phyloP scores from a whole-genome alignment of 352 stramenopile genomes.

The Thalassiosira pacifica region DNA sequence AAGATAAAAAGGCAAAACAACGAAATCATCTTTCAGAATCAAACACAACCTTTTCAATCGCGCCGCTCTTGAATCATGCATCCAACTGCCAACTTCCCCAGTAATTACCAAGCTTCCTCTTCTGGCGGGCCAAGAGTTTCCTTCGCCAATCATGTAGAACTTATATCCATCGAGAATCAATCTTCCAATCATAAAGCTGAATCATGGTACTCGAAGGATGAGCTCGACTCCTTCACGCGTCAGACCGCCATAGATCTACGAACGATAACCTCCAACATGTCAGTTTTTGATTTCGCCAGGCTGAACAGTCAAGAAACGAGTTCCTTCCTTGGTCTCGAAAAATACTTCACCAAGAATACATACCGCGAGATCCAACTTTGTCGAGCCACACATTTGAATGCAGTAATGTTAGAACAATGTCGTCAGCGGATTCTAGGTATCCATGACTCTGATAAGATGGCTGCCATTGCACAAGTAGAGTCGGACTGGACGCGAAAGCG shows the following conservation, averaged over 20 bases:
- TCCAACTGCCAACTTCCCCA: neutral
- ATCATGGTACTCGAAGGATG: neutral
- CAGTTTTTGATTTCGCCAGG: neutral
- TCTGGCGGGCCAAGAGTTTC: neutral
- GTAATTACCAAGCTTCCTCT: too few relatives aligned
- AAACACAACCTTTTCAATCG: too few relatives aligned
- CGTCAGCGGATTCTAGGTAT: slow-evolving; percentile 51
- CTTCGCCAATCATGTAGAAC: neutral
- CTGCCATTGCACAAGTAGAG: slow-evolving; percentile 46
- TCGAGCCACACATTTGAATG: slow-evolving; percentile 37
- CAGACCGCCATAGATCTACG: neutral
- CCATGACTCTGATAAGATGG: slow-evolving; percentile 57
- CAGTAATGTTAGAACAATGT: slow-evolving; percentile 62
- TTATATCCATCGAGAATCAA: neutral
- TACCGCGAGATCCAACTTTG: slow-evolving; percentile 55
- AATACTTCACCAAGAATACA: slow-evolving; percentile 35
- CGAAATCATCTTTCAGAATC: too few relatives aligned
- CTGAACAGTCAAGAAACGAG: slow-evolving; percentile 25
- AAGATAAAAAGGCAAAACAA: too few relatives aligned
- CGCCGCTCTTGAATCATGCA: too few relatives aligned
- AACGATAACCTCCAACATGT: neutral
- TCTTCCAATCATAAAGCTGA: neutral
- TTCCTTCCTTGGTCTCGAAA: slow-evolving; percentile 53
- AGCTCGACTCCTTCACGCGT: neutral
- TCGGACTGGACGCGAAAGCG: slow-evolving; percentile 17